A percentile compares a stretch with the other conserved stretches of the same genome.
phyloP scores from a whole-genome alignment of 2,329 filamentous ascomycete species.

The Paracoccidioides brasiliensis region DNA sequence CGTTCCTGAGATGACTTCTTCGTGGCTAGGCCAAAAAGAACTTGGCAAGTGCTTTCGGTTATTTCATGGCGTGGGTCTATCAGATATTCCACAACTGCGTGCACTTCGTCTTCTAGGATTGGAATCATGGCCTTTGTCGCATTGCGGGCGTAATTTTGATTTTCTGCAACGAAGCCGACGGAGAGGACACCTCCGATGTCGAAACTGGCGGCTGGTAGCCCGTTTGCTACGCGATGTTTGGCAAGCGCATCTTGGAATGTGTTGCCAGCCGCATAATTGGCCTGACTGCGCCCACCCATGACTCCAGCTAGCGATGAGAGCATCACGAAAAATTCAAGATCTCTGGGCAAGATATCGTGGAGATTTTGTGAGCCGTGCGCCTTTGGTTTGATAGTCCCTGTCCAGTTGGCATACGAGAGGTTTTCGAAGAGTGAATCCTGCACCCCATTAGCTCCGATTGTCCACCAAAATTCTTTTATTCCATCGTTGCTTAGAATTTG shows the following conservation, averaged over 20 bases:
- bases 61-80: conserved; percentile 11
- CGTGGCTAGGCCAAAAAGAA: conserved; percentile 12
- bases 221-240: conserved; percentile 15
- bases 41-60: conserved; percentile 9
- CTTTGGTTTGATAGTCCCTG: conserved; percentile 27
- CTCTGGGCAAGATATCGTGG: conserved; percentile 15
- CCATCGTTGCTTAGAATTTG: not conserved
- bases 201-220: conserved; percentile 15
- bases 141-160: conserved; percentile 8
- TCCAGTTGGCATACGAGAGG: conserved; percentile 30
- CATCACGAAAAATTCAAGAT: conserved; percentile 33
- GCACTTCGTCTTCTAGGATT: conserved; percentile 12
- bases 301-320: conserved; percentile 32
- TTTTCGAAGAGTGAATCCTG: conserved; percentile 25
- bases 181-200: conserved; percentile 23
- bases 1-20: conserved; percentile 7
- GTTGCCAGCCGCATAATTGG: conserved; percentile 32
- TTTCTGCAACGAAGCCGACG: conserved; percentile 23
- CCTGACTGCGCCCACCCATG: conserved; percentile 34
- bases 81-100: conserved; percentile 10
- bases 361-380: conserved; percentile 27
- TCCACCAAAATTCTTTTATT: not conserved
- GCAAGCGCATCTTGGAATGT: conserved; percentile 29
- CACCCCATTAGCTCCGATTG: not conserved
- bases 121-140: conserved; percentile 5